These are phyloP conservation scores for Datura wrightii DNA, from an alignment of 257 asterid species.

Conservation along the genomic window DNA sequence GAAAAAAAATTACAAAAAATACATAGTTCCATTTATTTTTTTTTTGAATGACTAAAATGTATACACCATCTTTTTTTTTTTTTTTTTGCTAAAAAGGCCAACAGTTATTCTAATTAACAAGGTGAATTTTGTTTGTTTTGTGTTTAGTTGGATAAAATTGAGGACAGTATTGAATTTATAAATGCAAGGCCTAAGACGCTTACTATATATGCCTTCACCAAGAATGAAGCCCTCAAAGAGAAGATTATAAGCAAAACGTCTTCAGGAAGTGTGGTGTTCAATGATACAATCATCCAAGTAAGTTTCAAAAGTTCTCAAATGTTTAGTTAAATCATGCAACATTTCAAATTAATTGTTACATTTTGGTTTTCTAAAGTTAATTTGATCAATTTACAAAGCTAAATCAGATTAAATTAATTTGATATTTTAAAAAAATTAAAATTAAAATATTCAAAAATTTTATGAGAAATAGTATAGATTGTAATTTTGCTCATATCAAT, in stretches of 20 bases:
- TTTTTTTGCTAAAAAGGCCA: background rate
- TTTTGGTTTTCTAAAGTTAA: too few relatives aligned
- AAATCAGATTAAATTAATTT: too few relatives aligned
- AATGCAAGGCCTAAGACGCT: conserved; percentile 66
- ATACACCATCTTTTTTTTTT: too few relatives aligned
- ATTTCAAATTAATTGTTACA: background rate
- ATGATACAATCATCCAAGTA: conserved; percentile 83
- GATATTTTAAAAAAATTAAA: too few relatives aligned
- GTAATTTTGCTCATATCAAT: too few relatives aligned
- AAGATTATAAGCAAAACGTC: conserved; percentile 55
- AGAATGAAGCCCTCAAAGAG: conserved; percentile 50
- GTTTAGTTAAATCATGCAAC: background rate
- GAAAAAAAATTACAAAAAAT: too few relatives aligned
- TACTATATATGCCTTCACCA: conserved; percentile 74
- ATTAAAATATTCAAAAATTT: too few relatives aligned
- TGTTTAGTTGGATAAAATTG: conserved; percentile 73
- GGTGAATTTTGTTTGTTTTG: conserved; percentile 10
- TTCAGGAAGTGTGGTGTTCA: conserved; percentile 71
- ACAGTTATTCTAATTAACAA: background rate
- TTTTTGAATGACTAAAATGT: background rate
- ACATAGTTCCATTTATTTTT: background rate
- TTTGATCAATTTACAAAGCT: too few relatives aligned
- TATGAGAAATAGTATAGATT: too few relatives aligned
- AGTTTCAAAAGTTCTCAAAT: conserved; percentile 7
- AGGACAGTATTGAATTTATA: conserved; percentile 69